Evolutionary conservation across 1,284 basidiomycete genomes (phyloP).

Genomic region (Lentinula novae-zelandiae): DNA sequence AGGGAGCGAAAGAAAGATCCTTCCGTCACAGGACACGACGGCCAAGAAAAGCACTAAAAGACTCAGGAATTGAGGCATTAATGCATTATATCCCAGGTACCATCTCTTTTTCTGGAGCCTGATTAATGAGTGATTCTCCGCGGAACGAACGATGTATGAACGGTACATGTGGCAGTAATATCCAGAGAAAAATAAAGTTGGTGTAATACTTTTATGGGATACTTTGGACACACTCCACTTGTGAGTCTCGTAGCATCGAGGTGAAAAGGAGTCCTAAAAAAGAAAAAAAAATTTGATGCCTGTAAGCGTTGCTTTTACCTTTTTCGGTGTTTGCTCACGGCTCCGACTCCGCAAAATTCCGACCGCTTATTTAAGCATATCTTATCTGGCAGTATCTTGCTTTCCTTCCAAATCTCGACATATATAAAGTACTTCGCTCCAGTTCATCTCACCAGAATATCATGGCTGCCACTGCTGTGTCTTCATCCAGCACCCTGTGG

Average conservation of each 20-base stretch:
- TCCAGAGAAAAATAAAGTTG: neutral
- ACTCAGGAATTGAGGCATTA: neutral
- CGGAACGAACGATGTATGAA: neutral
- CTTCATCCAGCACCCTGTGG: conserved; percentile 47
- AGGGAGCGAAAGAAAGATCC: neutral
- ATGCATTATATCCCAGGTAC: neutral
- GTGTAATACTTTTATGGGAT: neutral
- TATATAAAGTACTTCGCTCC: conserved; percentile 15
- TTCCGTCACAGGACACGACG: neutral
- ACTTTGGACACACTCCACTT: neutral
- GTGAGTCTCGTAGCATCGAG: neutral
- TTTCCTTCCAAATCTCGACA: conserved; percentile 12
- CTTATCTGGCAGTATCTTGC: conserved; percentile 32
- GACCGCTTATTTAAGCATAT: neutral
- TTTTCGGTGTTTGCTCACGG: conserved; percentile 5
- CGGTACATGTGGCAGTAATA: neutral
- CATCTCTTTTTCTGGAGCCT: neutral
- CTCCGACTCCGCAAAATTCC: conserved; percentile 22
- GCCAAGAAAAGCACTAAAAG: neutral
- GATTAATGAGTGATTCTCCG: neutral
- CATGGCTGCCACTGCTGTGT: conserved; percentile 13
- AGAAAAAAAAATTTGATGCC: neutral
- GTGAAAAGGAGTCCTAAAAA: neutral
- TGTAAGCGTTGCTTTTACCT: neutral
- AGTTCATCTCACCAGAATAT: conserved; percentile 1